phyloP scores from a whole-genome alignment of 148 eudicot genomes.

The Simmondsia chinensis region DNA sequence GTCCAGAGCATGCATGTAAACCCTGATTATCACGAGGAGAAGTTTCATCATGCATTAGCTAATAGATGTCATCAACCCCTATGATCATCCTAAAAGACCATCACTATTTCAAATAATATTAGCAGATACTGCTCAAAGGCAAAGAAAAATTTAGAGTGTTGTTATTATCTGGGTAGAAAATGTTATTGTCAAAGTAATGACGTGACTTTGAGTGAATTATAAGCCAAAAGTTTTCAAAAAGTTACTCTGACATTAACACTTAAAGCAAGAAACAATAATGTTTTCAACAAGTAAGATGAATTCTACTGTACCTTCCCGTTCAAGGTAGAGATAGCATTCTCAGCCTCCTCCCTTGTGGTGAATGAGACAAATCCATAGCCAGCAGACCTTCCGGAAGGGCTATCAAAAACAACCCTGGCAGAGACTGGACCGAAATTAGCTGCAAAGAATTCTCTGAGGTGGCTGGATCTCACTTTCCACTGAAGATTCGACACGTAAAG shows the following conservation, averaged over 20 bases:
- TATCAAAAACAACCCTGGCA: conserved; percentile 64
- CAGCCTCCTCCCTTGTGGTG: conserved; percentile 75
- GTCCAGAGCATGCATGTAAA: too few species aligned
- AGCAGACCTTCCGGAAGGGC: conserved; percentile 62
- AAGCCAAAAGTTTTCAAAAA: not conserved
- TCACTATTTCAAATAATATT: too few species aligned
- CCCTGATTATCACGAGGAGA: too few species aligned
- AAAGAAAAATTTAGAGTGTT: too few species aligned
- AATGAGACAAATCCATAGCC: conserved; percentile 95
- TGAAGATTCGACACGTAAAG: conserved; percentile 81
- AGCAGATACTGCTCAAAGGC: too few species aligned
- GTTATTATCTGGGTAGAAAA: too few species aligned
- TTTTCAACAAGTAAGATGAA: not conserved
- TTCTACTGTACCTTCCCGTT: conserved; percentile 56
- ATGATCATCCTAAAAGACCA: too few species aligned
- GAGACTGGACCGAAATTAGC: conserved; percentile 51
- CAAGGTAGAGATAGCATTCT: conserved; percentile 52
- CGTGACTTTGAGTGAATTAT: too few species aligned
- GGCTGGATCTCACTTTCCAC: conserved; percentile 77
- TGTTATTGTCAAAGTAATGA: too few species aligned
- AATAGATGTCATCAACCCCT: too few species aligned
- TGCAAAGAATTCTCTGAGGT: conserved; percentile 68
- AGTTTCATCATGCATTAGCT: too few species aligned
- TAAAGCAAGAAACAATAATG: not conserved
- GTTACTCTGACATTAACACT: not conserved